Base-by-base conservation (phyloP, 2,329 filamentous ascomycete species). In the Escovopsis weberi region DNA sequence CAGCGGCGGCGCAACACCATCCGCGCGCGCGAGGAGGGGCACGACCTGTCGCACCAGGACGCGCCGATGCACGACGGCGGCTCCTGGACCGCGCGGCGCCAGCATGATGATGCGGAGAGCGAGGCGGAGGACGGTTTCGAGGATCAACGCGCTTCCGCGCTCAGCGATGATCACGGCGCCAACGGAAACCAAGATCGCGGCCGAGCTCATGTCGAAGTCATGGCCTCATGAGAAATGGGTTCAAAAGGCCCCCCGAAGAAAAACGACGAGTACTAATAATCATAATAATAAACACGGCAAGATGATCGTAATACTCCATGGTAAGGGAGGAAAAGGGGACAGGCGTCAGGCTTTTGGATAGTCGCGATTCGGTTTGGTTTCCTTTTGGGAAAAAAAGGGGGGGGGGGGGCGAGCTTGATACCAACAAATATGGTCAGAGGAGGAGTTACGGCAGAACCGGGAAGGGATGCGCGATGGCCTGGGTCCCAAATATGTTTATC, bases 21-120 rank as follows among this genome's bases (percentile, higher is more conserved):
- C 56, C 70, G 69, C 50, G 74, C 72, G 47, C 73, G 76, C 49
- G 74, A 77, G 46, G 83, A 89, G 55, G 51, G 85, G 7, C 73
- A 87, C 45, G 88, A 95, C 56, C 73, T 95, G 34, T 83, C 85
- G 2, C 73, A 72, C 39, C 89, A 95, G 65, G 88, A 95, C 58
- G 74, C 75, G 39, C 81, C 85, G 12, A 64, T 87, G 48, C 78
- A 86, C 49, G 83, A 85, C 57, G 72, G 80, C 45, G 85, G 89
- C 57, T 85, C 82, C 11, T 95, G 89, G 89, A 78, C 88, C 33
- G 81, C 82, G 6, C 84, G 15, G 15, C 45, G 83, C 12, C 74
- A 75, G 34, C 67, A 65, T 23, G 80, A 84, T 55, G 69, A 67
- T 18, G 76, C 79, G 12, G 80, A 83, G 2, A 78, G 81, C 15